Evolutionary conservation across 106 monocot genomes (phyloP).

Genomic region (Alisma plantagoaquatica): DNA sequence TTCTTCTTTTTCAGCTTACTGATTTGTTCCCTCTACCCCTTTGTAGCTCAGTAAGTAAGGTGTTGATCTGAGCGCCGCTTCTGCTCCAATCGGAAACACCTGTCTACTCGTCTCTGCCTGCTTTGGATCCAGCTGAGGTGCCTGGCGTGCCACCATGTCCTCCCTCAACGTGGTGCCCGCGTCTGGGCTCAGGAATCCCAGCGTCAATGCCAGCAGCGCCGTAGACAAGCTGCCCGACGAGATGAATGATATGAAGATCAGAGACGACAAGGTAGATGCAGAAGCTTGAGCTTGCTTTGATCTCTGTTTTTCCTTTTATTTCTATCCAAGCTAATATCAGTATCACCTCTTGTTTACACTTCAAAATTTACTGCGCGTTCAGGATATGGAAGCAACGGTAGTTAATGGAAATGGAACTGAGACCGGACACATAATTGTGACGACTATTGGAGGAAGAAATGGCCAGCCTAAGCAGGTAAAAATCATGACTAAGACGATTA

Average conservation of each 20-base stretch:
- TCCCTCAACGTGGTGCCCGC: slow-evolving; percentile 7
- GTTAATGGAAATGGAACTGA: slow-evolving; percentile 19
- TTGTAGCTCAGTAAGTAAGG: too few species aligned
- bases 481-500: too few species aligned
- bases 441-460: slow-evolving; percentile 21
- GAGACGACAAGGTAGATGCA: slow-evolving; percentile 15
- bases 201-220: background rate
- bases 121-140: too few species aligned
- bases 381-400: slow-evolving; percentile 20
- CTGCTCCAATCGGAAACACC: too few species aligned
- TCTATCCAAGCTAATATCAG: background rate
- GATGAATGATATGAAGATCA: slow-evolving; percentile 23
- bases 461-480: slow-evolving; percentile 22
- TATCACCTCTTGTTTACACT: too few species aligned
- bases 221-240: slow-evolving; percentile 19
- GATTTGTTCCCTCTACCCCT: background rate
- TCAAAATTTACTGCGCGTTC: too few species aligned
- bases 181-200: slow-evolving; percentile 3
- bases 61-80: too few species aligned
- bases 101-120: too few species aligned
- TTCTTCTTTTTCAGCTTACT: background rate
- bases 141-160: slow-evolving; percentile 7
- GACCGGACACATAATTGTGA: slow-evolving; percentile 21
- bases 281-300: background rate
- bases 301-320: background rate